phyloP scores from a whole-genome alignment of 192 early-diverging fungal species.

The Thamnidium elegans region DNA sequence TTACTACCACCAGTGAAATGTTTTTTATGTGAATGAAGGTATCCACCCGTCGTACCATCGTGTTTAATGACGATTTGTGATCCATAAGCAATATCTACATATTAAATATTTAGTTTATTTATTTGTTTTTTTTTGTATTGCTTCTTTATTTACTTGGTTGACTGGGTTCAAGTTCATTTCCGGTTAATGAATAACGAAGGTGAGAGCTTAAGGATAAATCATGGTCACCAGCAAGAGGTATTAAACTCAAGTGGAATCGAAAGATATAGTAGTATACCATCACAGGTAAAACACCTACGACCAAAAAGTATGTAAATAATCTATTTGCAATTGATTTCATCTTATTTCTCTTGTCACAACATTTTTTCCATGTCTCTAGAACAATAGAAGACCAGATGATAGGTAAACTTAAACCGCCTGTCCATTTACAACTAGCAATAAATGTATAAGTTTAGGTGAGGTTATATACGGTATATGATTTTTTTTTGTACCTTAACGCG shows the following conservation, averaged over 20 bases:
- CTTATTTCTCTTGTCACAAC: slow-evolving; percentile 60
- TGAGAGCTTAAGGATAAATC: slow-evolving; percentile 90
- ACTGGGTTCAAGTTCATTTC: slow-evolving; percentile 53
- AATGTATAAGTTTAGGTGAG: neutral
- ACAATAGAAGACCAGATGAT: slow-evolving; percentile 78
- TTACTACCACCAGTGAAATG: slow-evolving; percentile 70
- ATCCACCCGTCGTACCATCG: slow-evolving; percentile 69
- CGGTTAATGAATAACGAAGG: slow-evolving; percentile 83
- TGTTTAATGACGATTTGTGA: slow-evolving; percentile 65
- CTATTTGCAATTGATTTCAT: slow-evolving; percentile 8
- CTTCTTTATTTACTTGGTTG: slow-evolving; percentile 38
- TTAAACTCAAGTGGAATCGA: slow-evolving; percentile 81
- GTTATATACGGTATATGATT: neutral
- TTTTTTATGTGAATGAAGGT: slow-evolving; percentile 72
- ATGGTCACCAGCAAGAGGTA: slow-evolving; percentile 77
- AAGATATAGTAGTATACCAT: slow-evolving; percentile 81
- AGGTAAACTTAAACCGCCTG: slow-evolving; percentile 84
- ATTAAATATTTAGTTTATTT: neutral
- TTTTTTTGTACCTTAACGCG: slow-evolving; percentile 28
- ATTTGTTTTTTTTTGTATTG: neutral
- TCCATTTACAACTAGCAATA: slow-evolving; percentile 79
- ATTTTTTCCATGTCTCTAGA: slow-evolving; percentile 78
- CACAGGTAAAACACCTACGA: slow-evolving; percentile 79
- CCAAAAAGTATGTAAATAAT: slow-evolving; percentile 34
- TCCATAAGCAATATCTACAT: slow-evolving; percentile 65